A percentile compares a stretch with the other conserved stretches of the same genome.
Evolutionary conservation across 2,329 filamentous ascomycete genomes (phyloP).

Genomic region (Calonectria montana): DNA sequence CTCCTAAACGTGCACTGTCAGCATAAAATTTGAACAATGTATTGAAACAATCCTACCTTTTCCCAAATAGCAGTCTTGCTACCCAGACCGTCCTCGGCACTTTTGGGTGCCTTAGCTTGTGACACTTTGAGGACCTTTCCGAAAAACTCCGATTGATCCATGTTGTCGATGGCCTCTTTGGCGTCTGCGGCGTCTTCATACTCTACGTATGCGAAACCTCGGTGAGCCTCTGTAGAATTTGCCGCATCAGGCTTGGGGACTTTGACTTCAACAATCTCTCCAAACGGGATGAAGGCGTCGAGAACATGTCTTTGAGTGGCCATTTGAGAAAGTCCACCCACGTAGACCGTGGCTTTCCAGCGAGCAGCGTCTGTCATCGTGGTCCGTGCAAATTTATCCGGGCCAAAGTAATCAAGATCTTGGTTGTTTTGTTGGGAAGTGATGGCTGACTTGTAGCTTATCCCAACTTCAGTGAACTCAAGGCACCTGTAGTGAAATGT

Average conservation of each 20-base stretch:
- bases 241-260: slow-evolving; percentile 88
- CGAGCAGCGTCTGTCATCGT: slow-evolving; percentile 84
- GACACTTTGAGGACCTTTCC: slow-evolving; percentile 93
- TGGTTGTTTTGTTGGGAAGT: background rate
- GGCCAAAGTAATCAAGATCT: background rate
- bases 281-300: slow-evolving; percentile 96
- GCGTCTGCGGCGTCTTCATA: slow-evolving; percentile 89
- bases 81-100: slow-evolving; percentile 85
- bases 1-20: slow-evolving; percentile 69
- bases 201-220: slow-evolving; percentile 97
- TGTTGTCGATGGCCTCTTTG: slow-evolving; percentile 96
- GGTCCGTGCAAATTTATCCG: background rate
- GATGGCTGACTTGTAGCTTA: background rate
- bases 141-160: slow-evolving; percentile 97
- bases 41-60: slow-evolving; percentile 73
- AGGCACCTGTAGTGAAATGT: slow-evolving; percentile 1
- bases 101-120: slow-evolving; percentile 91
- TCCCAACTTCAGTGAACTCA: background rate
- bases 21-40: background rate
- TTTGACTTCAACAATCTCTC: slow-evolving; percentile 92
- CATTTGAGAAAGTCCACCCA: slow-evolving; percentile 85
- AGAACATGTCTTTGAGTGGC: slow-evolving; percentile 82
- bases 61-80: slow-evolving; percentile 97
- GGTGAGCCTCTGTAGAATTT: slow-evolving; percentile 81
- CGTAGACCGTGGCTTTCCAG: slow-evolving; percentile 91